These are phyloP conservation scores for Tripterygium wilfordii DNA, from an alignment of 177 flowering plant genomes.

Conservation along the genomic window DNA sequence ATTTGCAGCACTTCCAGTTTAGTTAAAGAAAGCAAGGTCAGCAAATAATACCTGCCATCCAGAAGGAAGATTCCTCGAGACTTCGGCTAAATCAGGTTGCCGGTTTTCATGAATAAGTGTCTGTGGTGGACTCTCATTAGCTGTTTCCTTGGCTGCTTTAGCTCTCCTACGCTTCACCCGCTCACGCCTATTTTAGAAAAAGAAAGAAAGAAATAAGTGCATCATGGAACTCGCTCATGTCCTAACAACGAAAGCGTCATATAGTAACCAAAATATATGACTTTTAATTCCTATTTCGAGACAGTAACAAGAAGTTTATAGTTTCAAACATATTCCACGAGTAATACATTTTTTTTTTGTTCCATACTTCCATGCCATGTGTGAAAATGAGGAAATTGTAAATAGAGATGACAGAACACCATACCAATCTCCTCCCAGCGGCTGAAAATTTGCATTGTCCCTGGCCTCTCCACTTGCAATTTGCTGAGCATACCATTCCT, in stretches of 20 bases:
- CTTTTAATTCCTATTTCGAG: no score
- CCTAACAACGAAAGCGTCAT: no score
- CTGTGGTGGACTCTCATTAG: slow-evolving; percentile 24
- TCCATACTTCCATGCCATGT: no score
- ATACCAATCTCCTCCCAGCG: slow-evolving; percentile 96
- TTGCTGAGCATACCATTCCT: slow-evolving; percentile 89
- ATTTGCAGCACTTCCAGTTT: no score
- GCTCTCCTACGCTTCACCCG: slow-evolving; percentile 83
- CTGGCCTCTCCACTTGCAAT: slow-evolving; percentile 92
- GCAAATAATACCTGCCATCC: slow-evolving; percentile 99
- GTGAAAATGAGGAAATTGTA: no score
- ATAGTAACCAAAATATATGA: no score
- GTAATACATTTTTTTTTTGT: no score
- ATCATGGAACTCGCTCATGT: no score
- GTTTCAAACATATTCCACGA: no score
- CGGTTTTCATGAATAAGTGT: slow-evolving; percentile 22
- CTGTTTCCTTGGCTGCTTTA: slow-evolving; percentile 28
- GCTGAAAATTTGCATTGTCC: slow-evolving; percentile 97
- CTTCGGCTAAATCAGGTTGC: slow-evolving; percentile 54
- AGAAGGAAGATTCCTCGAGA: slow-evolving; percentile 65
- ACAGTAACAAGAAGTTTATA: no score
- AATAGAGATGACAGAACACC: no score
- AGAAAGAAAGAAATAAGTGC: not conserved
- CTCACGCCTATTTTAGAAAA: slow-evolving; percentile 64
- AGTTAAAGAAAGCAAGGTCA: no score